These are phyloP conservation scores for Chalciporus sphaerocephalus DNA, from an alignment of 768 basidiomycete species.

Conservation along the genomic window DNA sequence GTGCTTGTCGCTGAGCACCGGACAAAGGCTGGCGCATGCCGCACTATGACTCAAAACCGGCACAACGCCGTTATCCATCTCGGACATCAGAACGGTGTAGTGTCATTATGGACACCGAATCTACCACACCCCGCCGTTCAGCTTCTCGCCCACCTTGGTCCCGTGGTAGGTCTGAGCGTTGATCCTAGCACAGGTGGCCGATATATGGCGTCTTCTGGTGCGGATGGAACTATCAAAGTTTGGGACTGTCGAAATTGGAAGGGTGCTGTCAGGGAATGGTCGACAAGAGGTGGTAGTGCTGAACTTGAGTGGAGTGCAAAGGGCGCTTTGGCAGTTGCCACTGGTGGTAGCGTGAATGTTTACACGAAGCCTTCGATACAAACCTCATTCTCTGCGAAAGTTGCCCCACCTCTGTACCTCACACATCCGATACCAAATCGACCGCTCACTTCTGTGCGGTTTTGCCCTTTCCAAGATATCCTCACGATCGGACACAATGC, in stretches of 20 bases:
- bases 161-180: constrained; percentile 73
- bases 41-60: constrained; percentile 81
- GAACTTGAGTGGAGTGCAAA: constrained; percentile 83
- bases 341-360: constrained; percentile 81
- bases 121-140: constrained; percentile 88
- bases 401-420: constrained; percentile 78
- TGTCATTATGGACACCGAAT: constrained; percentile 98
- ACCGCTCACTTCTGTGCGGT: constrained; percentile 72
- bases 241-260: constrained; percentile 99
- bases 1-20: constrained; percentile 80
- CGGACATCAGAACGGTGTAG: constrained; percentile 91
- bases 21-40: constrained; percentile 83
- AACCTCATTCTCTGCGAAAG: constrained; percentile 42
- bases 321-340: constrained; percentile 77
- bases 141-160: constrained; percentile 86
- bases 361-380: constrained; percentile 70
- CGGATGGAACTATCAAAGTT: constrained; percentile 86
- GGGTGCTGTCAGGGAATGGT: constrained; percentile 78
- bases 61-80: constrained; percentile 94
- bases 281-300: constrained; percentile 58
- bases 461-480: constrained; percentile 85
- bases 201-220: constrained; percentile 87
- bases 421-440: constrained; percentile 81
- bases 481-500: constrained; percentile 72
- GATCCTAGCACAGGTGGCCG: constrained; percentile 83